Conservation (phyloP, 2,329 filamentous ascomycete genomes). For the Sordariomycetes sp. region DNA sequence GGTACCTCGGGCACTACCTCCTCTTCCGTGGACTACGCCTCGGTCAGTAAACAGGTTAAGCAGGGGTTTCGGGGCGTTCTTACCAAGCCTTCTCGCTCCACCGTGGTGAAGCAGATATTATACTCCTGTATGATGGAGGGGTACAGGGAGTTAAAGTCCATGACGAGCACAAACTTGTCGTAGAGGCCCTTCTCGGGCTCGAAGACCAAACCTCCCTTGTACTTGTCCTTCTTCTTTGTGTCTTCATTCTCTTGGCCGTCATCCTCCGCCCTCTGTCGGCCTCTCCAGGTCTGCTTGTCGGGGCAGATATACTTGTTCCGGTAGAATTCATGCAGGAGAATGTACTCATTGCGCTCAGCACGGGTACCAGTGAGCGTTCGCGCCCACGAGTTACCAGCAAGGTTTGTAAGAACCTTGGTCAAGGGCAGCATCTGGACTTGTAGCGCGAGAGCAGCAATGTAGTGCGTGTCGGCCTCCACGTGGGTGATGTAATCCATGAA, state of each 20-base stretch:
- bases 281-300: slow-evolving; percentile 79
- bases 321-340: slow-evolving; percentile 93
- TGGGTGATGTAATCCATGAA: slow-evolving; percentile 90
- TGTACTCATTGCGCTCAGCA: slow-evolving; percentile 97
- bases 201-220: slow-evolving; percentile 95
- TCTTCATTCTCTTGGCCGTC: slow-evolving; percentile 31
- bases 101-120: slow-evolving; percentile 98
- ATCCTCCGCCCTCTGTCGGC: slow-evolving; percentile 62
- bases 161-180: slow-evolving; percentile 95
- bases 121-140: slow-evolving; percentile 98
- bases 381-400: slow-evolving; percentile 97
- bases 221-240: slow-evolving; percentile 95
- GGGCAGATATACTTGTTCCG: slow-evolving; percentile 97
- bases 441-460: slow-evolving; percentile 81
- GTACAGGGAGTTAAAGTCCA: slow-evolving; percentile 99
- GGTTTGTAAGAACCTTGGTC: slow-evolving; percentile 89
- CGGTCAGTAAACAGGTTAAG: neutral
- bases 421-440: slow-evolving; percentile 86
- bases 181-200: slow-evolving; percentile 96
- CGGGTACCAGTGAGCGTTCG: slow-evolving; percentile 90
- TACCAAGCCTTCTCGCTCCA: slow-evolving; percentile 66
- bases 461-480: slow-evolving; percentile 91
- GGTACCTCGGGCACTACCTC: slow-evolving; percentile 86
- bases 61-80: slow-evolving; percentile 16
- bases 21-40: slow-evolving; percentile 39